phyloP scores from a whole-genome alignment of 2,329 filamentous ascomycete genomes.

The Penicillium italicum region DNA sequence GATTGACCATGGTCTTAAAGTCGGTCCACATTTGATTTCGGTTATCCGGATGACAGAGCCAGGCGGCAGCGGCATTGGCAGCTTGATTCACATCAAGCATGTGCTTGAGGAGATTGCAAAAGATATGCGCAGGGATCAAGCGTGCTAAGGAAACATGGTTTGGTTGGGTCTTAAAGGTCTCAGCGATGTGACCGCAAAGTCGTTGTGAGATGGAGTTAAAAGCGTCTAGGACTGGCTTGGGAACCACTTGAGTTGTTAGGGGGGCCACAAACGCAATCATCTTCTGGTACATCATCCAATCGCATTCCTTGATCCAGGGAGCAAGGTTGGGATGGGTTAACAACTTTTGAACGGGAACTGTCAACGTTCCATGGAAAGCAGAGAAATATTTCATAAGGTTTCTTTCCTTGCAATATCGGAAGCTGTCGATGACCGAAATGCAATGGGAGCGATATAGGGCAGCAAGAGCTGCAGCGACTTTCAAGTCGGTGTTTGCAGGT shows the following conservation, averaged over 20 bases:
- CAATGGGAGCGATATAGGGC: slow-evolving; percentile 92
- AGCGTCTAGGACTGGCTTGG: slow-evolving; percentile 80
- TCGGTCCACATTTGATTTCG: slow-evolving; percentile 94
- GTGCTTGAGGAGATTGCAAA: slow-evolving; percentile 79
- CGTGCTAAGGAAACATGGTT: slow-evolving; percentile 82
- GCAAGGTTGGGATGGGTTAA: slow-evolving; percentile 77
- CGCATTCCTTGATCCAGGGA: slow-evolving; percentile 91
- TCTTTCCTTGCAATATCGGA: slow-evolving; percentile 94
- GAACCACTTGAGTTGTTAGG: slow-evolving; percentile 87
- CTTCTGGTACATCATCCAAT: slow-evolving; percentile 92
- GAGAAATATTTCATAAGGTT: slow-evolving; percentile 93
- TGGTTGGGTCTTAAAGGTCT: slow-evolving; percentile 81
- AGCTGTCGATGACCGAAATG: slow-evolving; percentile 90
- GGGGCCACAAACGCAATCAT: slow-evolving; percentile 90
- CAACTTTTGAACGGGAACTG: slow-evolving; percentile 91
- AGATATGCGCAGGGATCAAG: slow-evolving; percentile 81
- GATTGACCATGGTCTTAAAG: slow-evolving; percentile 51
- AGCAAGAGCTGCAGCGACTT: slow-evolving; percentile 78
- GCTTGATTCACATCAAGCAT: slow-evolving; percentile 88
- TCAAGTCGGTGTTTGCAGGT: slow-evolving; percentile 75
- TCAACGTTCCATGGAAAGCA: slow-evolving; percentile 92
- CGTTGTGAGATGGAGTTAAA: slow-evolving; percentile 80
- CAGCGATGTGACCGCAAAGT: slow-evolving; percentile 75
- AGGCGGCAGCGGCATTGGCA: slow-evolving; percentile 88
- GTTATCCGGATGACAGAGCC: slow-evolving; percentile 83